phyloP scores from a whole-genome alignment of 1,284 basidiomycete species.

The Coniferiporia weirii region DNA sequence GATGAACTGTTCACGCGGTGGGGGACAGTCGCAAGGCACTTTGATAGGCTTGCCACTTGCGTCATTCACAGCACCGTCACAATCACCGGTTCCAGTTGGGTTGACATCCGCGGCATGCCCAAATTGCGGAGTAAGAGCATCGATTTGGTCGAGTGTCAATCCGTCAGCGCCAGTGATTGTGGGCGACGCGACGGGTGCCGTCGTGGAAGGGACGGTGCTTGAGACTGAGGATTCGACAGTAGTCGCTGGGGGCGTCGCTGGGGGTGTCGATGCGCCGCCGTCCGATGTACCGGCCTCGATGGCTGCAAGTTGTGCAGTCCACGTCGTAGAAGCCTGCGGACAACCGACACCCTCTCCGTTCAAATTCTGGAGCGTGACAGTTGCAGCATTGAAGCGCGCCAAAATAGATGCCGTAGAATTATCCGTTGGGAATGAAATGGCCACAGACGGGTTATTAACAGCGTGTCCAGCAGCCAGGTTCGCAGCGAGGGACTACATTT shows the following conservation, averaged over 20 bases:
- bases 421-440: conserved; percentile 33
- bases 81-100: conserved; percentile 30
- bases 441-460: conserved; percentile 35
- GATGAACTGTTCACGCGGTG: conserved; percentile 30
- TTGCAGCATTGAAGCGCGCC: conserved; percentile 32
- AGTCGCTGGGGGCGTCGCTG: not conserved
- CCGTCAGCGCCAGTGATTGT: conserved; percentile 18
- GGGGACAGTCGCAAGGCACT: conserved; percentile 38
- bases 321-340: conserved; percentile 24
- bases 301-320: conserved; percentile 17
- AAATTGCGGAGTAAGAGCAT: conserved; percentile 26
- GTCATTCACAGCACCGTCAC: conserved; percentile 30
- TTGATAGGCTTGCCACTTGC: conserved; percentile 31
- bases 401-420: conserved; percentile 28
- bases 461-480: conserved; percentile 34
- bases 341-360: conserved; percentile 24
- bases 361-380: conserved; percentile 32
- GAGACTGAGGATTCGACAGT: not conserved
- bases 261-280: not conserved
- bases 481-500: conserved; percentile 25
- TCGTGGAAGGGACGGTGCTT: not conserved
- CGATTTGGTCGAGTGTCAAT: conserved; percentile 19
- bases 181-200: conserved; percentile 3
- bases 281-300: not conserved
- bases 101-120: conserved; percentile 24